Base-by-base conservation (phyloP, 306 rosid genomes). In the Vigna trinervia region DNA sequence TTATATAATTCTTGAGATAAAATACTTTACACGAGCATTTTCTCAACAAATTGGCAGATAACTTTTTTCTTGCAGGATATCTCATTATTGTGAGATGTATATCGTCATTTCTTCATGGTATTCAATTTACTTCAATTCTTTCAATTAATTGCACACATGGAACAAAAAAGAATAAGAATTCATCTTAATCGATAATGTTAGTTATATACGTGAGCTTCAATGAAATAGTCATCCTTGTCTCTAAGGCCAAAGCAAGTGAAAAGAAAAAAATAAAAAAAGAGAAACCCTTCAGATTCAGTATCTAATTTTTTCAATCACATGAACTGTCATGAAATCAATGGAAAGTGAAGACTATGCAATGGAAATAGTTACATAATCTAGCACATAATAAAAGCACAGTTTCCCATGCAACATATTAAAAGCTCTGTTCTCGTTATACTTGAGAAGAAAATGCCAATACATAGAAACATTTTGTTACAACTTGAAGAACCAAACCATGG, bases 381-480 rank as follows among this genome's bases (percentile, higher is more conserved):
- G 9, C 65, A 47, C 13, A 62, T 54, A 30, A 83, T 32, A 6
- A 48, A 71, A 71, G 58, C 52, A 45, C 46, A 50, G 15, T 56
- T 26, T 41, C 64, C 51, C 60, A 65, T 50, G 69, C 68, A 14
- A 60, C 52, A 66, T 39, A 34, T 45, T 5, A 10, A 65, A 20
- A 43, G 4, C 47, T 68, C 19, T n/a, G 69, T 64, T 63, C 69
- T 64, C 8, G 19, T 41, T 69, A 26, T 26, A 30, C 81, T 17
- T 19, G 54, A 52, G 61, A 60, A 58, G 17, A 69, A 76, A 76
- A 76, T 70, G 46, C 51, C 20, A 66, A n/a, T 36, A 26, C 63
- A 67, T 1, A 41, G 41, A 48, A 59, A 22, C 64, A 71, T 28
- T 54, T 59, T 59, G 69, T 58, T 54, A 51, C 84, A 66, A 34